Evolutionary conservation across 2,329 filamentous ascomycete genomes (phyloP), one percentile per base, ranked within the genome.

Genomic region (Ascochyta clinopodiicola): DNA sequence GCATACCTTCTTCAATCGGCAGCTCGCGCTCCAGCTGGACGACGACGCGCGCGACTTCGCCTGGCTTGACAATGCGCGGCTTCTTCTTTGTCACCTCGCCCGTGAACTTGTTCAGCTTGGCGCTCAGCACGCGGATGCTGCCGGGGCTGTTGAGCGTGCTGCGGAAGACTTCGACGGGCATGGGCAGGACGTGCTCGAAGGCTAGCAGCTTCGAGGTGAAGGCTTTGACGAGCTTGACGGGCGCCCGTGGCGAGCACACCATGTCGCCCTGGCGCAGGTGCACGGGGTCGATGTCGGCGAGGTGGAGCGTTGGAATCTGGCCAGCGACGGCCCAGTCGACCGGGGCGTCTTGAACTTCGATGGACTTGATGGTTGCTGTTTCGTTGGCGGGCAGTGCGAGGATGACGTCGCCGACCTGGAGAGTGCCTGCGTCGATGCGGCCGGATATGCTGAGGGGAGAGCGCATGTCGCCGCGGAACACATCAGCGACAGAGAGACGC

Each of bases 261-360:
- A 98, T 89, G 69, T 98, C 93, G 19, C 95, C 95, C 7, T 90
- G 66, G 27, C 76, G 76, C 9, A 99, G 83, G 67, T 97, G 89
- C 15, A 90, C 84, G 0, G 90, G 85, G 66, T 98, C 94, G 69
- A 97, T 92, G 62, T 94, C 89, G 8, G 86, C 83, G 44, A 99
- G 82, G 63, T 96, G 89, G n/a, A 99, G 79, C 0, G 88, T 88
- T 15, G 91, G 86, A 56, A 95, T 96, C 70, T 98, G 92, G 1
- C 94, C 94, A 0, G 94, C 93, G 13, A 97, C 92, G 0, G 91
- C 92, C 92, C 92, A 99, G 56, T 96, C 92, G 12, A 83, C 85
- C 1, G 84, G 78, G 45, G 90, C 85, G 21, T 86, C 83, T 70
- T 94, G 89, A 9, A 92, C 83, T 72, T 95, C 88, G 43, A 99